Conservation (phyloP, 1,284 basidiomycete genomes). For the Peniophora sp. region DNA sequence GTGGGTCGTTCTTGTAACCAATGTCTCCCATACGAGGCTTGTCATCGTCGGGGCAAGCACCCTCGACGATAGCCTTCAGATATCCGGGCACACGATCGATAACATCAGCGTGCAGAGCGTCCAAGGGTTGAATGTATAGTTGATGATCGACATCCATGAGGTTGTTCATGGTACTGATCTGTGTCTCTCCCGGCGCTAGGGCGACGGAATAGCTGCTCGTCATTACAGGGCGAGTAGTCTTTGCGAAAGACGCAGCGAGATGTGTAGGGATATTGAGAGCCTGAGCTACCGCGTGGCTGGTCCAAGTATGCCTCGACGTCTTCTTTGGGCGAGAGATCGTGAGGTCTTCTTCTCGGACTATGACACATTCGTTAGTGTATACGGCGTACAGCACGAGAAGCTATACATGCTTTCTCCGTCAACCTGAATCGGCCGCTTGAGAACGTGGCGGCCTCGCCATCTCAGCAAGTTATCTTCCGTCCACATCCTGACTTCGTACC, state of each 20-base stretch:
- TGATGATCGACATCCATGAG: conserved; percentile 14
- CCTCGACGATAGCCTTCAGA: conserved; percentile 47
- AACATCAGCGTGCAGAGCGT: conserved; percentile 59
- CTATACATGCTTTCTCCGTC: conserved; percentile 36
- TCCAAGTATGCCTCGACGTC: conserved; percentile 13
- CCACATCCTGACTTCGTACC: conserved; percentile 17
- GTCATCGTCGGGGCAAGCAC: conserved; percentile 41
- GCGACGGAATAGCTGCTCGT: not conserved
- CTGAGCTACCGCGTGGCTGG: conserved; percentile 16
- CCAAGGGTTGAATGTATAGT: conserved; percentile 47
- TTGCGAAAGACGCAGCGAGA: conserved; percentile 5
- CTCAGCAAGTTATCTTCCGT: conserved; percentile 63
- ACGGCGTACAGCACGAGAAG: conserved; percentile 4
- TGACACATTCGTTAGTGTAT: conserved; percentile 12
- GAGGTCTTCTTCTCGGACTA: conserved; percentile 9
- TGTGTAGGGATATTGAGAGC: not conserved
- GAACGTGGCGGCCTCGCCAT: conserved; percentile 27
- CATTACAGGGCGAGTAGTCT: conserved; percentile 7
- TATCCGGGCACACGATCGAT: conserved; percentile 59
- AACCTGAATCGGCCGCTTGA: conserved; percentile 26
- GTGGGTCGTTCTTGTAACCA: conserved; percentile 29
- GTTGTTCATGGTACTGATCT: conserved; percentile 33
- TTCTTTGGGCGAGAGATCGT: conserved; percentile 15
- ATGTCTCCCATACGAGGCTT: conserved; percentile 18
- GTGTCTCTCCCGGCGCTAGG: conserved; percentile 28